A percentile compares a stretch with the other conserved stretches of the same genome.
phyloP scores from a whole-genome alignment of 1,284 basidiomycete genomes.

The Fomitiporia mediterranea region DNA sequence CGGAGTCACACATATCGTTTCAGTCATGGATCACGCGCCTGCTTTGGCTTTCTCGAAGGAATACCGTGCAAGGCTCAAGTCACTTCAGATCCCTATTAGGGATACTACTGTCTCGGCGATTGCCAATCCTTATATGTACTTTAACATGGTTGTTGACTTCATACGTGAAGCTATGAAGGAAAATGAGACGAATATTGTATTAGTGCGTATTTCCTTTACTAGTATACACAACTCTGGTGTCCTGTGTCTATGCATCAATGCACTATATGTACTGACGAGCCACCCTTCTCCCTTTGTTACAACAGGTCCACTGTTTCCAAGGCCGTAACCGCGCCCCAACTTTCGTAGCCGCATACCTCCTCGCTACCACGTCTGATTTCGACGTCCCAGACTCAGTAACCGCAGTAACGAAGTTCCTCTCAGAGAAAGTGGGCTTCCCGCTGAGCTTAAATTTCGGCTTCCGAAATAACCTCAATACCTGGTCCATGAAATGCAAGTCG shows the following conservation, averaged over 20 bases:
- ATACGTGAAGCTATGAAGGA: conserved; percentile 36
- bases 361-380: conserved; percentile 31
- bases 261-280: no score
- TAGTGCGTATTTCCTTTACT: conserved; percentile 40
- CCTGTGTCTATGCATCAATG: background rate
- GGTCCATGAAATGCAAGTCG: no score
- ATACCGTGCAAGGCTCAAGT: conserved; percentile 25
- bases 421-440: no score
- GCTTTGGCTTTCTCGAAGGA: conserved; percentile 30
- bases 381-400: conserved; percentile 33
- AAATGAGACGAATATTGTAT: conserved; percentile 47
- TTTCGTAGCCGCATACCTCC: conserved; percentile 74
- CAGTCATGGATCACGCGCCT: conserved; percentile 36
- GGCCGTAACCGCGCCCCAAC: conserved; percentile 80
- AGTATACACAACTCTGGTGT: background rate
- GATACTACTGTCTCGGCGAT: conserved; percentile 31
- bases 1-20: conserved; percentile 39
- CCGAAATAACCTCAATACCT: no score
- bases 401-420: conserved; percentile 32
- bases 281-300: no score
- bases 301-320: conserved; percentile 80
- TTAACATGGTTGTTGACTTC: conserved; percentile 36
- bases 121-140: conserved; percentile 33
- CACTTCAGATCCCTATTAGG: conserved; percentile 32
- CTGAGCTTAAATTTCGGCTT: no score